phyloP scores from a whole-genome alignment of 129 eudicot species.

The Helianthus tuberosus region DNA sequence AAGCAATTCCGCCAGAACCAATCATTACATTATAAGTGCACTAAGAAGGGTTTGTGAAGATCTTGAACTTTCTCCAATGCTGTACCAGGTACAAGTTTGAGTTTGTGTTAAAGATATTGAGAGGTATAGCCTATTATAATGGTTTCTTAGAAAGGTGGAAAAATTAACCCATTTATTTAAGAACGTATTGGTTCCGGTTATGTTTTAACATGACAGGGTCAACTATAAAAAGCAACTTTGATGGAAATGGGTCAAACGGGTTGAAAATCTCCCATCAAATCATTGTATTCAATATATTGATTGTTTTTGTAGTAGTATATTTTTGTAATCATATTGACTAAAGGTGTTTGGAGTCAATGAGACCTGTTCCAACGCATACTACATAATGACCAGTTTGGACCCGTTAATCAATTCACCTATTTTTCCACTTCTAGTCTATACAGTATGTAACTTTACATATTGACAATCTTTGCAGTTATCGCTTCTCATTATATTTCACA shows the following conservation, averaged over 20 bases:
- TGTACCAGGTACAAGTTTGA: constrained; percentile 75
- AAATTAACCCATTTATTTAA: constrained; percentile 8
- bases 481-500: constrained; percentile 64
- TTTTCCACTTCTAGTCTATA: constrained; percentile 11
- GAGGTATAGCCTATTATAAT: not conserved
- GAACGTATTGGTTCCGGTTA: not conserved
- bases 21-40: constrained; percentile 75
- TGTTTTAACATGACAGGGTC: not conserved
- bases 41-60: constrained; percentile 82
- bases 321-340: not conserved
- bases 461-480: constrained; percentile 65
- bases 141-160: not conserved
- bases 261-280: not conserved
- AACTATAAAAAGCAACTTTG: too few relatives aligned
- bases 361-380: not conserved
- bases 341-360: not conserved
- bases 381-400: not conserved
- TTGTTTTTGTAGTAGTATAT: not conserved
- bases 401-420: not conserved
- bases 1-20: constrained; percentile 75
- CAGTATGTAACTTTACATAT: constrained; percentile 13
- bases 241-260: not conserved
- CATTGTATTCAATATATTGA: not conserved
- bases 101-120: not conserved
- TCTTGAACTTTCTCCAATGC: constrained; percentile 94